phyloP scores from a whole-genome alignment of 495 filamentous ascomycete genomes.

The Aspergillus hancockii region DNA sequence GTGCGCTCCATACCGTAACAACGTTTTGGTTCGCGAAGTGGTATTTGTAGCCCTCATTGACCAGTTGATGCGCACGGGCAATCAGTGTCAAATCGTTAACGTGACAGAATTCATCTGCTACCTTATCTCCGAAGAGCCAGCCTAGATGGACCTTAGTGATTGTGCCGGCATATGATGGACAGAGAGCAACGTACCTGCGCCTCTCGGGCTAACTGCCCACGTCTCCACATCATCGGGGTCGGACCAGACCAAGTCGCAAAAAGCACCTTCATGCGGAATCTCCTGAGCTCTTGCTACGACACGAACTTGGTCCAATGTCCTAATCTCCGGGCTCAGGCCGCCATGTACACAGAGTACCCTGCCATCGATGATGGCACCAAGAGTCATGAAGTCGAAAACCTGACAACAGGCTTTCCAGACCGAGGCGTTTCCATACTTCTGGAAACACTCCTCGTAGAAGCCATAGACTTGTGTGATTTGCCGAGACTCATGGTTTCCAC shows the following conservation, averaged over 20 bases:
- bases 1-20: slow-evolving; percentile 98
- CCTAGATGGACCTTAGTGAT: slow-evolving; percentile 36
- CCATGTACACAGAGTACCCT: slow-evolving; percentile 97
- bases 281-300: slow-evolving; percentile 96
- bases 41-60: slow-evolving; percentile 98
- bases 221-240: slow-evolving; percentile 98
- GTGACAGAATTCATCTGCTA: slow-evolving; percentile 98
- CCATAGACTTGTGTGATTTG: slow-evolving; percentile 99
- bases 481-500: slow-evolving; percentile 95
- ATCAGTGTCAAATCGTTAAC: slow-evolving; percentile 95
- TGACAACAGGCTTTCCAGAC: slow-evolving; percentile 99
- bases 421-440: slow-evolving; percentile 96
- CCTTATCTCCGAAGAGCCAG: slow-evolving; percentile 97
- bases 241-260: slow-evolving; percentile 97
- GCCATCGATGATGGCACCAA: slow-evolving; percentile 95
- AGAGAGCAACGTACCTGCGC: slow-evolving; percentile 59
- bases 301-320: slow-evolving; percentile 95
- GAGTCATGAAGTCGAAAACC: slow-evolving; percentile 96
- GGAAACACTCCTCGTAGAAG: slow-evolving; percentile 97
- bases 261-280: slow-evolving; percentile 96
- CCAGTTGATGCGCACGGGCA: slow-evolving; percentile 92
- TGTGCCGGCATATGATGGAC: background rate
- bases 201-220: slow-evolving; percentile 93
- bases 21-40: slow-evolving; percentile 95
- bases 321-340: slow-evolving; percentile 93